These are phyloP conservation scores for Sarcodon sp. DNA, from an alignment of 768 basidiomycete species.

Conservation along the genomic window DNA sequence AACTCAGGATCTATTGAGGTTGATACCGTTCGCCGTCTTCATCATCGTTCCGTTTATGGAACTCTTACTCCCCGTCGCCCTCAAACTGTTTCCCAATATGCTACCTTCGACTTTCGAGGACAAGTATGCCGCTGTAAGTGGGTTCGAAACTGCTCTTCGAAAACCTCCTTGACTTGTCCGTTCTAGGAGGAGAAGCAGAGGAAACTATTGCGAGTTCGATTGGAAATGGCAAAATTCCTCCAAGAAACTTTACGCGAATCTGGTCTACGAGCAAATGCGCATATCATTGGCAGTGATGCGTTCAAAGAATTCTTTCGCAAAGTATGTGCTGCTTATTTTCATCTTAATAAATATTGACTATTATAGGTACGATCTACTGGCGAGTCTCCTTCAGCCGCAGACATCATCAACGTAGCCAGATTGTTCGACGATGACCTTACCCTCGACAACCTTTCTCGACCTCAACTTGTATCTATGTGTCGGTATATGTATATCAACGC, in stretches of 20 bases:
- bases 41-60: slow-evolving; percentile 98
- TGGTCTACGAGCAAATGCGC: slow-evolving; percentile 82
- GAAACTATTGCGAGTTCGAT: slow-evolving; percentile 83
- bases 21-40: slow-evolving; percentile 93
- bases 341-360: background rate
- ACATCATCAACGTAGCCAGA: slow-evolving; percentile 90
- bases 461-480: slow-evolving; percentile 96
- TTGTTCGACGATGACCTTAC: slow-evolving; percentile 97
- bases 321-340: slow-evolving; percentile 24
- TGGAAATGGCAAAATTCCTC: slow-evolving; percentile 99
- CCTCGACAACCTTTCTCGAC: slow-evolving; percentile 92
- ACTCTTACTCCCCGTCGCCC: slow-evolving; percentile 84
- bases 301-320: slow-evolving; percentile 99
- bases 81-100: slow-evolving; percentile 98
- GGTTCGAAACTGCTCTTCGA: slow-evolving; percentile 2
- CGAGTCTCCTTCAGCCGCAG: slow-evolving; percentile 78
- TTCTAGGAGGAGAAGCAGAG: slow-evolving; percentile 90
- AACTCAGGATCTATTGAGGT: slow-evolving; percentile 82
- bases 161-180: background rate
- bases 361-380: slow-evolving; percentile 85
- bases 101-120: slow-evolving; percentile 97
- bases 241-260: slow-evolving; percentile 96
- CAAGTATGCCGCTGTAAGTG: slow-evolving; percentile 78
- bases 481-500: slow-evolving; percentile 98
- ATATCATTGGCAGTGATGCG: slow-evolving; percentile 87